Conservation (phyloP, 768 basidiomycete species). For the Rhizopogon vinicolor region DNA sequence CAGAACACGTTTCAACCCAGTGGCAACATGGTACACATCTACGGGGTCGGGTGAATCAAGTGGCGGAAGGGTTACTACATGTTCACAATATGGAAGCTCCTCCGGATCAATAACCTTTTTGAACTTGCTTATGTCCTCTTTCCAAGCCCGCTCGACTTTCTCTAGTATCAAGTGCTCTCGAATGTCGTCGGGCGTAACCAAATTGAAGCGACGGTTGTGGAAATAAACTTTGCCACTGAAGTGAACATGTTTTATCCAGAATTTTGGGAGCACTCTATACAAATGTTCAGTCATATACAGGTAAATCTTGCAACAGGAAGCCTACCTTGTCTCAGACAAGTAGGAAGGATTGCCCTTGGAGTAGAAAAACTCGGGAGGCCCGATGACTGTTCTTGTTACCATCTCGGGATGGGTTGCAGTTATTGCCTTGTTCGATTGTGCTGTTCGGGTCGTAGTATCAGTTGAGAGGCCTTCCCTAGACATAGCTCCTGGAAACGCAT, state of each 20-base stretch:
- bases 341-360: not conserved
- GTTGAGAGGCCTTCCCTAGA: not conserved
- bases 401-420: not conserved
- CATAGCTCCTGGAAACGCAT: not conserved
- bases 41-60: not conserved
- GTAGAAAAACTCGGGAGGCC: not conserved
- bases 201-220: conserved; percentile 29
- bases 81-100: conserved; percentile 31
- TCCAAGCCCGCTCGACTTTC: conserved; percentile 30
- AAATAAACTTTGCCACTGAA: conserved; percentile 46
- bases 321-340: not conserved
- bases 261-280: not conserved
- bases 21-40: not conserved
- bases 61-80: conserved; percentile 32
- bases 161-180: conserved; percentile 26
- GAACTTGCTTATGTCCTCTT: conserved; percentile 32
- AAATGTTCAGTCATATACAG: not conserved
- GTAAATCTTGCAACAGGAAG: not conserved
- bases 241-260: conserved; percentile 34
- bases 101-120: conserved; percentile 23
- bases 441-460: not conserved
- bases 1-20: not conserved
- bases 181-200: conserved; percentile 39
- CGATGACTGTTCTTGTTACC: not conserved
- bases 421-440: not conserved